Base-by-base conservation (phyloP, 805 yeast genomes). In the Tetrapisispora arboricola region DNA sequence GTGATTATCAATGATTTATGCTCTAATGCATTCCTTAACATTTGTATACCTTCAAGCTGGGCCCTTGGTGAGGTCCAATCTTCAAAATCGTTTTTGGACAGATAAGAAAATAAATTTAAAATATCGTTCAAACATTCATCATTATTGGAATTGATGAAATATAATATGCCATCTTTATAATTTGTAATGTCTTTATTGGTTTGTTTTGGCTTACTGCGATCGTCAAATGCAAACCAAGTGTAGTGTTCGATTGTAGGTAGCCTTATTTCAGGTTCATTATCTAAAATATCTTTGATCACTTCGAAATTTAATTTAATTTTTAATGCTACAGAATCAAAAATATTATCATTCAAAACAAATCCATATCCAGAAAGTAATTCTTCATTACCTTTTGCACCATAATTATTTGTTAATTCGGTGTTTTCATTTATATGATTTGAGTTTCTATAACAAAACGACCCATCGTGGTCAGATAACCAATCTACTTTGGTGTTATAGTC, bases 381-480 rank as follows among this genome's bases (percentile, higher is more conserved):
- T 49, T 86, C 95, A 53, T 87, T 87, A 2, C 95, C 88, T 55
- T 88, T 88, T 22, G 82, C 80, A 2, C 96, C 96, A 57, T 87
- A 87, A 60, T 87, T 87, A 55, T 88, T 87, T 55, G 63, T 80
- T 1, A 88, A 47, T 54, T 84, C 82, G 1, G 62, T 57, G 1
- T 63, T 64, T 66, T 67, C 27, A 2, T 15, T 11, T 1, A 44
- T 38, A 8, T 31, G 6, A 13, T 38, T 38, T 9, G 42, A 29
- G 16, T 45, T 39, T 42, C 51, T 38, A 46, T 49, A 39, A 73
- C 72, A 59, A 80, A 88, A 6, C 84, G 94, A 46, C 3, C 44
- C 44, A 34, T 34, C 37, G 3, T 45, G 42, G 4, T 62, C 52
- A 33, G 55, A 58, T 3, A 50, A 52, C 96, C 96, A 87, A n/a